Evolutionary conservation across 768 basidiomycete species (phyloP), one percentile per base, ranked within the genome.

Genomic region (Suillus discolor): DNA sequence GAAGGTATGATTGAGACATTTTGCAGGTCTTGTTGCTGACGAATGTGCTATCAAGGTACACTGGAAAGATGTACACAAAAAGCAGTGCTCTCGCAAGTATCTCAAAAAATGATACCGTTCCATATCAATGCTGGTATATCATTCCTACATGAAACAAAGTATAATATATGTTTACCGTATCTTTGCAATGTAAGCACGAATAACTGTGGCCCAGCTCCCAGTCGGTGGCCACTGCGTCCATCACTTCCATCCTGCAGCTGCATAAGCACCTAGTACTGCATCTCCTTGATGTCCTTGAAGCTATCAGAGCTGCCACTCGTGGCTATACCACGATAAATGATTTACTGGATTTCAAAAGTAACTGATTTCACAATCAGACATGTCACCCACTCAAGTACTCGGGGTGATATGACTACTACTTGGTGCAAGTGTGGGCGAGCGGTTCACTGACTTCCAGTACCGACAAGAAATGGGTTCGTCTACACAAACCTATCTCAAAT

Each of bases 61-160:
- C 66, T 71, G 70, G 70, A 71, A 70, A 51, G 69, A 69, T 45
- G 69, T 67, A 23, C 70, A 71, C 60, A 70, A 68, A 51, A 69
- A 64, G 41, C 69, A 71, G 57, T 71, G 70, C 39, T 57, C 67
- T 31, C 49, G 61, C 42, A 62, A 62, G 25, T 62, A 57, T 23
- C 61, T 62, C 61, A 57, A 62, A 62, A 62, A 62, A 16, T 62
- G 16, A 62, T 57, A 23, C 9, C 36, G 25, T 38, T 23, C 15
- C 3, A 57, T 57, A 15, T 57, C 16, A 6, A 23, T 38, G 57
- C 36, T 23, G 55, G n/a, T 57, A 38, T 57, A 57, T 23, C 13
- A 57, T 38, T 38, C 34, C n/a, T 57, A 13, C 34, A 36, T 15
- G 13, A n/a, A 57, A 36, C 54, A 34, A 36, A 36, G 34, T 57